phyloP scores from a whole-genome alignment of 116 monocot genomes.

The Papilionanthe hybrid region DNA sequence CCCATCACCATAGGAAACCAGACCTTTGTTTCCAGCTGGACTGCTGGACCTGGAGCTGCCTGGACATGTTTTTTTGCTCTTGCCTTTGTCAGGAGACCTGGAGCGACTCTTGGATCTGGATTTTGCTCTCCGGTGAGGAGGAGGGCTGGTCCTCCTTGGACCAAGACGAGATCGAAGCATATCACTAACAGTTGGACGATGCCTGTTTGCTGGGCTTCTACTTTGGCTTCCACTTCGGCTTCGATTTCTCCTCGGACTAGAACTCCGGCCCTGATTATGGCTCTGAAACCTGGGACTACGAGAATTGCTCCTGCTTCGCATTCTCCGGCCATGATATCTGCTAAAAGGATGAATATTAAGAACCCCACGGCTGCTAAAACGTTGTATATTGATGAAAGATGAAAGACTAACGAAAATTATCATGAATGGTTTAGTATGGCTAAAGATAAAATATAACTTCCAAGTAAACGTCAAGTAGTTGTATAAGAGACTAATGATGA shows the following conservation, averaged over 20 bases:
- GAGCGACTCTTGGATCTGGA: conserved; percentile 22
- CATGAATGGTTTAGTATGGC: too few species aligned
- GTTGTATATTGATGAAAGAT: too few species aligned
- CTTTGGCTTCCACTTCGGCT: conserved; percentile 7
- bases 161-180: conserved; percentile 30
- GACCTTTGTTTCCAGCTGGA: conserved; percentile 21
- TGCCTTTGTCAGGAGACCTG: conserved; percentile 6
- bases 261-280: conserved; percentile 17
- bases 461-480: too few species aligned
- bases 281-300: conserved; percentile 16
- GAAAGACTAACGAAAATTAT: too few species aligned
- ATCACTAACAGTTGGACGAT: conserved; percentile 8
- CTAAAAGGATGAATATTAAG: neutral
- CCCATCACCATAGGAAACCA: conserved; percentile 45
- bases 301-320: conserved; percentile 33
- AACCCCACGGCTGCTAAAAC: too few species aligned
- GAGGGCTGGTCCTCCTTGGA: neutral
- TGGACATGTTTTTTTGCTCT: conserved; percentile 10
- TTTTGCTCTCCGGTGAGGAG: conserved; percentile 10
- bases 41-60: conserved; percentile 38
- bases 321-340: conserved; percentile 23
- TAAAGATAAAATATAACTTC: too few species aligned
- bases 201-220: conserved; percentile 12
- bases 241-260: conserved; percentile 24
- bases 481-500: too few species aligned